Base-by-base conservation (phyloP, 352 stramenopile species). In the Plasmopara viticola region DNA sequence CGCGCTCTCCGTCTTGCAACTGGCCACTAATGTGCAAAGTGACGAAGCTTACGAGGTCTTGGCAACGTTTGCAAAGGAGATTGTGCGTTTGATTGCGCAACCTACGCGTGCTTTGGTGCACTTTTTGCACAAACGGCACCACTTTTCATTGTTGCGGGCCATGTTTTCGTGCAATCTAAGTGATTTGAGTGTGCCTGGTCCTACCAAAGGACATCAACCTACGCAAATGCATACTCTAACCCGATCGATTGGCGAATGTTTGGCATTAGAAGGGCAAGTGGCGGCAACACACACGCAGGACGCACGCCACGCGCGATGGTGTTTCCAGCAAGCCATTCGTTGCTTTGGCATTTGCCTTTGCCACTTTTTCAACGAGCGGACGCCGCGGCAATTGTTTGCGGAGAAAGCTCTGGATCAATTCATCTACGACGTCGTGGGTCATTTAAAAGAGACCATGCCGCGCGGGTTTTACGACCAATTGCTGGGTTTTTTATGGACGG, bases 291-390 rank as follows among this genome's bases (percentile, higher is more conserved):
- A 48, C n/a, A 44, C 51, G 41, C 43, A 68, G 5, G 44, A 74
- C 28, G 59, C 79, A 53, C 6, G 35, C 51, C 66, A 81, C 25
- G 70, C 75, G 13, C 63, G 58, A 9, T 86, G 75, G 62, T 88
- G 74, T 44, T 86, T 86, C 60, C 70, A 85, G 44, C 80, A 90
- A 50, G 63, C 80, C 9, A 77, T 82, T 28, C 75, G 75, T 13
- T 88, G 77, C 47, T 90, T 88, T 56, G 78, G 66, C 35, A 84
- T 86, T 28, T 85, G 79, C 41, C 52, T 87, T 5, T 87, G 76
- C 1, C 71, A 74, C 9, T 84, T 84, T 46, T 63, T 81, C 34
- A 51, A 56, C 4, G 69, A 86, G 28, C 30, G 54, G 0, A 51
- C 30, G 9, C 50, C 74, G 25, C 25, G 38, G 25, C 35, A 45